Base-by-base conservation (phyloP, 2,329 filamentous ascomycete genomes). In the Phaeosphaeria sp. region DNA sequence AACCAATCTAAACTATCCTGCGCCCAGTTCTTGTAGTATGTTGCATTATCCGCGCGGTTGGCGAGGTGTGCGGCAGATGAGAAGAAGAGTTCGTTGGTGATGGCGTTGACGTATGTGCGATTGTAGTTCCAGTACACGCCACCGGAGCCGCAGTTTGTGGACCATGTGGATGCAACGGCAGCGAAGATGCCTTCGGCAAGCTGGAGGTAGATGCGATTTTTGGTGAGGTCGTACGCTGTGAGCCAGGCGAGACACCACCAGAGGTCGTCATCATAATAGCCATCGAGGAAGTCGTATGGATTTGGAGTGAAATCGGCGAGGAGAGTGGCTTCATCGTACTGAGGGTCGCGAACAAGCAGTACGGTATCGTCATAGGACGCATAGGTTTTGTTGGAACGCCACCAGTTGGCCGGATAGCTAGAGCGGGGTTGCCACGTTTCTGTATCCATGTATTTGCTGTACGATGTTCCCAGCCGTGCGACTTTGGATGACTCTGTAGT, bases 41-140 rank as follows among this genome's bases (percentile, higher is more conserved):
- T 52, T 33, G 71, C 73, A 10, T 77, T 77, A 0, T 73, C 62
- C 0, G 76, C 59, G 2, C 85, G 82, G 41, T 82, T 85, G 1
- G 85, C 84, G 7, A 87, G 78, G 56, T 84, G 82, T 7, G 85
- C 83, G 2, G 84, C 84, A 0, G 83, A 78, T 2, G 79, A 80
- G 1, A 87, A 71, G 67, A 85, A 87, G 2, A 87, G 80, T 61
- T 84, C 83, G 56, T 87, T 87, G 1, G 83, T 79, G 30, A 88
- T 85, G 1, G 84, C 83, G 58, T 83, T 84, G 46, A 82, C 77
- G 57, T 83, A 82, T 2, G 74, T 72, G 25, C 80, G 73, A 1
- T 73, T 61, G 49, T 78, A 78, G 57, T 79, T 79, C 80, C 82
- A 85, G 68, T 78, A 84, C 52, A 85, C 77, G 17, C 82, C 81